Evolutionary conservation across 805 yeast genomes (phyloP).

Genomic region (Candida sphagnicola): DNA sequence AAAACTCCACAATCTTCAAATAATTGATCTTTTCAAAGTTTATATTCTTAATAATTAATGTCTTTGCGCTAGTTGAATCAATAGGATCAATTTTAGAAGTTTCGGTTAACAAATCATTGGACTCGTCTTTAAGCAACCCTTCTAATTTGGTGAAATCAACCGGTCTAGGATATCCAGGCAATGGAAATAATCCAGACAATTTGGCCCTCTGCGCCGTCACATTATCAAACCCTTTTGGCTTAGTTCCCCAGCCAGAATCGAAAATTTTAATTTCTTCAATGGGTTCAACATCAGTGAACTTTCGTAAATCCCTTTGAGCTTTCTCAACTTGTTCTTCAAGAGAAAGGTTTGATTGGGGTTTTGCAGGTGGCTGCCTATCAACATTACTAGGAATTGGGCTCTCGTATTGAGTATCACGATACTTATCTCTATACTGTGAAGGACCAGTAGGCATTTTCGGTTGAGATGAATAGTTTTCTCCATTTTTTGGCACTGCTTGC

Average conservation of each 20-base stretch:
- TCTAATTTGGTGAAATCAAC: slow-evolving; percentile 39
- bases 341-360: not conserved
- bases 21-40: slow-evolving; percentile 30
- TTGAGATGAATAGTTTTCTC: slow-evolving; percentile 6
- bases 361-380: no score
- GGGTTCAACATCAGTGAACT: slow-evolving; percentile 38
- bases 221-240: slow-evolving; percentile 69
- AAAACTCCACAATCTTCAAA: slow-evolving; percentile 37
- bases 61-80: slow-evolving; percentile 32
- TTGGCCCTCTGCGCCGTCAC: slow-evolving; percentile 76
- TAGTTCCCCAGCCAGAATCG: slow-evolving; percentile 64
- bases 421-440: slow-evolving; percentile 5
- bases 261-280: slow-evolving; percentile 49
- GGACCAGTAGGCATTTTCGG: slow-evolving; percentile 7
- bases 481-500: not conserved
- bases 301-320: slow-evolving; percentile 22
- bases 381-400: no score
- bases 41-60: slow-evolving; percentile 26
- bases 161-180: slow-evolving; percentile 60
- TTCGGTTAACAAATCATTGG: slow-evolving; percentile 29
- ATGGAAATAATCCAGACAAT: slow-evolving; percentile 71
- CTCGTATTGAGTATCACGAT: slow-evolving; percentile 3
- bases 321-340: slow-evolving; percentile 18
- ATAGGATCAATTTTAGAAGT: slow-evolving; percentile 35
- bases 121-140: slow-evolving; percentile 32